A percentile compares a stretch with the other conserved stretches of the same genome.
Evolutionary conservation across 2,329 filamentous ascomycete genomes (phyloP).

Genomic region (Blastomyces silverae): DNA sequence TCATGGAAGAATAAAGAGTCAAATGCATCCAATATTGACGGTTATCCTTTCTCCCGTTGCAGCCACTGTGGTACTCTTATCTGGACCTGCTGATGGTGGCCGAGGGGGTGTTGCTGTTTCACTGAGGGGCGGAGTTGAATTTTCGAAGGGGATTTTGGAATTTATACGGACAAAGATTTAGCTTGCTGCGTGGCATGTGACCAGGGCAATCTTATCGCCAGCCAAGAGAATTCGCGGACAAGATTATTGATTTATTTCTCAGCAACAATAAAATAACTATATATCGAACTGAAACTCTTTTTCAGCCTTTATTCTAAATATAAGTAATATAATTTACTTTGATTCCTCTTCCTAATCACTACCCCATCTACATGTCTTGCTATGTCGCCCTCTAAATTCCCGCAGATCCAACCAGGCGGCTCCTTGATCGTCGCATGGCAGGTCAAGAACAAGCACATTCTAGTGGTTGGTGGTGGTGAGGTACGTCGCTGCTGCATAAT

Average conservation of each 20-base stretch:
- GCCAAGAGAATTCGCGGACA: neutral
- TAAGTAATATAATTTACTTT: neutral
- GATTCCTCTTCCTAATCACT: neutral
- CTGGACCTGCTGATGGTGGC: neutral
- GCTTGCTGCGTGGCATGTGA: neutral
- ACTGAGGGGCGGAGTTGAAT: neutral
- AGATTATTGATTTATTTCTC: neutral
- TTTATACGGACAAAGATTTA: neutral
- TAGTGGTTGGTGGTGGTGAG: constrained; percentile 95
- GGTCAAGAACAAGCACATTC: constrained; percentile 74
- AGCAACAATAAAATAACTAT: neutral
- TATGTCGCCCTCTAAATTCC: constrained; percentile 49
- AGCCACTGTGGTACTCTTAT: neutral
- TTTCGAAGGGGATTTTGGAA: constrained; percentile 1
- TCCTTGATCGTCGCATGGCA: constrained; percentile 96
- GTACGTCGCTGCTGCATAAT: constrained; percentile 46
- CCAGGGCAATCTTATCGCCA: neutral
- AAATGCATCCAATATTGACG: neutral
- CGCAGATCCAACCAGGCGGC: constrained; percentile 78
- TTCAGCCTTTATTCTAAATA: neutral
- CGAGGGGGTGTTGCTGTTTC: neutral
- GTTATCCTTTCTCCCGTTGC: neutral
- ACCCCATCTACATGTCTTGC: constrained; percentile 3
- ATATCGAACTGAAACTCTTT: neutral
- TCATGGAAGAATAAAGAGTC: neutral